Evolutionary conservation across 2,329 filamentous ascomycete species (phyloP), one percentile per base, ranked within the genome.

Genomic region (Trichoderma semiorbis): DNA sequence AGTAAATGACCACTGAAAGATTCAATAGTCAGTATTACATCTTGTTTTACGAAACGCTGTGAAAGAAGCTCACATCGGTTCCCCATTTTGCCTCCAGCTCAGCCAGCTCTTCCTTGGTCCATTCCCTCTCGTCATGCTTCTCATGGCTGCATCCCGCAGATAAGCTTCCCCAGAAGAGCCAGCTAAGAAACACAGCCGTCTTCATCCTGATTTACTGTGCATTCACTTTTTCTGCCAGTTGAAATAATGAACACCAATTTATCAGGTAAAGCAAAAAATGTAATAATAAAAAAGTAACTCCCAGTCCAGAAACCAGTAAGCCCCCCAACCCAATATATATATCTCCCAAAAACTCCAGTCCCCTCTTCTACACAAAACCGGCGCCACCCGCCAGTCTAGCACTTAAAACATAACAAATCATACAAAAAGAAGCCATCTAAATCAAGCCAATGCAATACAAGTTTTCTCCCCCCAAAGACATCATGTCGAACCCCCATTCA

Each of bases 31-130:
- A 63, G 36, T 10, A 65, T 28, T 50, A 36, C 16, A 26, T 39
- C 43, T 39, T 36, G 7, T 10, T 16, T 30, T 34, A n/a, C 6
- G 16, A 47, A 11, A 5, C n/a, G 30, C n/a, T 57, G 36, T 26
- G 28, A 30, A 30, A 30, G 28, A 7, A 30, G 28, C 85, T 77
- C 77, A 88, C 87, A 80, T 89, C 87, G 60, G 81, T 82, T 2
- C 86, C 86, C 87, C 87, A 89, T 84, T 88, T 89, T 63, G 80
- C 80, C 77, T 89, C 84, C 57, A 89, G 79, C 75, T 88, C 86
- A 18, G 84, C 84, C 28, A 86, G 78, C 72, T 86, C 83, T 74
- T 87, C 86, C 72, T 84, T 81, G 24, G 82, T 83, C 82, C 84
- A 89, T 66, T 84, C 80, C 74, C 81, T 82, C 71, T 80, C 80